phyloP scores from a whole-genome alignment of 1,139 yeast genomes.

The Petasospora fabianii region DNA sequence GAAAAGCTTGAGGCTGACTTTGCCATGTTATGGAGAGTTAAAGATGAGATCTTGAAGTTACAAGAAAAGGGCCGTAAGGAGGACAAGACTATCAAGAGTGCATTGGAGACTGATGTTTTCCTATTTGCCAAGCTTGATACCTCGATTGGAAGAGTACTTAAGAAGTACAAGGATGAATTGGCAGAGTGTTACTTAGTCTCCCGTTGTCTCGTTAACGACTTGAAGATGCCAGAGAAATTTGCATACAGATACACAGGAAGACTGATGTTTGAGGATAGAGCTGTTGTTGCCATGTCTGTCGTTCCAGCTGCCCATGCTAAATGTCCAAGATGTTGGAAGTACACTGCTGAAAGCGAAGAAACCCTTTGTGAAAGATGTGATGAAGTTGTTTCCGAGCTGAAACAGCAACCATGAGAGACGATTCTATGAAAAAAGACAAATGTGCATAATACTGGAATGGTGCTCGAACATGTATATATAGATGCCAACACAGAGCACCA shows the following conservation, averaged over 20 bases:
- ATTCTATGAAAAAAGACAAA: background rate
- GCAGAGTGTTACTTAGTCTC: conserved; percentile 70
- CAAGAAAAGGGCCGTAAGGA: conserved; percentile 47
- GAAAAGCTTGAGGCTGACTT: conserved; percentile 31
- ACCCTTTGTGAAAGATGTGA: conserved; percentile 68
- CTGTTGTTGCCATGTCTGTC: conserved; percentile 36
- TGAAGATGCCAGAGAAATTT: conserved; percentile 15
- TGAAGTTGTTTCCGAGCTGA: conserved; percentile 29
- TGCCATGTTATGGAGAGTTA: conserved; percentile 40
- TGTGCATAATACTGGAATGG: background rate
- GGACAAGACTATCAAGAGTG: conserved; percentile 48
- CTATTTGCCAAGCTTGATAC: conserved; percentile 25
- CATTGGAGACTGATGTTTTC: conserved; percentile 56
- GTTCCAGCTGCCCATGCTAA: conserved; percentile 47
- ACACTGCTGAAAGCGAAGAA: conserved; percentile 48
- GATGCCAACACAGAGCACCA: no score
- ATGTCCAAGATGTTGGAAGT: conserved; percentile 96
- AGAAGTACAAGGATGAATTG: conserved; percentile 27
- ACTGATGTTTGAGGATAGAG: conserved; percentile 30
- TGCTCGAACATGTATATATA: no score
- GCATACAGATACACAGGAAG: conserved; percentile 31
- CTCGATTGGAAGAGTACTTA: conserved; percentile 17
- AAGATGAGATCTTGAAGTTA: conserved; percentile 46
- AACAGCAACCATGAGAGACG: background rate
- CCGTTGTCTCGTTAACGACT: conserved; percentile 38